Percentiles rank a stretch among this genome's conserved stretches.
phyloP scores from a whole-genome alignment of 129 eudicot genomes.

The Ambrosia artemisiifolia region DNA sequence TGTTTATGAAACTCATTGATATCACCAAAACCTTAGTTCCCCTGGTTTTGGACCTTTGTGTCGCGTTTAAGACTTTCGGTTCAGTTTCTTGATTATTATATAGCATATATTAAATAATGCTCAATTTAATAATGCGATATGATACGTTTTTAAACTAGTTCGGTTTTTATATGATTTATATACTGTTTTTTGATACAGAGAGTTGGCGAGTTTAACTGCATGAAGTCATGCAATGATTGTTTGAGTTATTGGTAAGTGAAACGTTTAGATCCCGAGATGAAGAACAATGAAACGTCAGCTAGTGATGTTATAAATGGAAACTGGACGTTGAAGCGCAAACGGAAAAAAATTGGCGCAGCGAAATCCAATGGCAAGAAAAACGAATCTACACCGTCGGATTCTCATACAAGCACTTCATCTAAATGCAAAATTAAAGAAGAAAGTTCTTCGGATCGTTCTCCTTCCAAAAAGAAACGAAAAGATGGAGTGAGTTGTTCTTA shows the following conservation, averaged over 20 bases:
- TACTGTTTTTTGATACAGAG: slow-evolving; percentile 10
- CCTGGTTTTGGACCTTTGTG: slow-evolving; percentile 3
- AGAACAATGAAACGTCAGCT: slow-evolving; percentile 47
- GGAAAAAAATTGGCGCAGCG: slow-evolving; percentile 54
- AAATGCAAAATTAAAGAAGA: slow-evolving; percentile 34
- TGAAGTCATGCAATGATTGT: slow-evolving; percentile 22
- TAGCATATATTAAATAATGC: background rate
- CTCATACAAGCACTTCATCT: slow-evolving; percentile 35
- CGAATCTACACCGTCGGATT: slow-evolving; percentile 35
- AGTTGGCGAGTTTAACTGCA: slow-evolving; percentile 15
- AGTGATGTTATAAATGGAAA: slow-evolving; percentile 56
- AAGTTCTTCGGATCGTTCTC: slow-evolving; percentile 29
- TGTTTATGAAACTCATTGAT: slow-evolving; percentile 11
- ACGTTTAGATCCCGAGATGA: slow-evolving; percentile 45
- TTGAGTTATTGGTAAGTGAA: slow-evolving; percentile 13
- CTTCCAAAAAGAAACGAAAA: slow-evolving; percentile 66
- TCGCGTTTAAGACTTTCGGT: background rate
- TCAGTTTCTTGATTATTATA: background rate
- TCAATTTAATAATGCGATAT: too few relatives aligned
- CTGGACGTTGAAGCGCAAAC: slow-evolving; percentile 83
- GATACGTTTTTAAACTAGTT: background rate
- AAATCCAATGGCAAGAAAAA: slow-evolving; percentile 41
- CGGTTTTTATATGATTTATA: background rate
- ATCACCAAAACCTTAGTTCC: background rate
- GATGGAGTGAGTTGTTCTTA: slow-evolving; percentile 60